Percentiles rank a stretch among this genome's conserved stretches.
Conservation (phyloP, 352 stramenopile species). For the Discostella stelligera region DNA sequence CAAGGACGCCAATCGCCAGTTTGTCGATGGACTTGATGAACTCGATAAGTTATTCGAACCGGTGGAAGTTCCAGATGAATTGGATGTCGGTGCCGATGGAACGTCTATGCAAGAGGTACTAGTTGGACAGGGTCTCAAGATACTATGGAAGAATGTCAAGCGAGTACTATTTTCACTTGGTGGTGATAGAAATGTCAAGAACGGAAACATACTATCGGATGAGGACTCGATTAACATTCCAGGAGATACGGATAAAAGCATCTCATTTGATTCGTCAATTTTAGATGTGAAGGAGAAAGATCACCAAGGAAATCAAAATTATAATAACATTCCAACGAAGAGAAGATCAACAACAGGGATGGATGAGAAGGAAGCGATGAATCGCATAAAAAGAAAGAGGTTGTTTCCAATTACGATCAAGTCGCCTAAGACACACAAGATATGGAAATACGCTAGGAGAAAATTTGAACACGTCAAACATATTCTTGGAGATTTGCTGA, state of each 20-base stretch:
- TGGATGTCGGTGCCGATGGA: conserved; percentile 70
- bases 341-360: conserved; percentile 2
- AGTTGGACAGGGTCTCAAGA: conserved; percentile 62
- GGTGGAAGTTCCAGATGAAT: conserved; percentile 71
- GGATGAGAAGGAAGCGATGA: neutral
- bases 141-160: conserved; percentile 34
- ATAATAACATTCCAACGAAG: neutral
- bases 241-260: neutral
- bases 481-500: conserved; percentile 32
- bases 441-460: conserved; percentile 26
- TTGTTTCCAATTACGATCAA: conserved; percentile 28
- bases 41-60: conserved; percentile 77
- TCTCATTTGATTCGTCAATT: neutral
- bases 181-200: neutral
- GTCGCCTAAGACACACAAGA: conserved; percentile 14
- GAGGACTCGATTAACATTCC: neutral
- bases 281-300: neutral
- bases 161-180: conserved; percentile 21
- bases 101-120: conserved; percentile 77
- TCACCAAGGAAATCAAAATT: neutral
- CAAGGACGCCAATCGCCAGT: conserved; percentile 55
- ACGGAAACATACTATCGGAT: neutral
- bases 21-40: conserved; percentile 76
- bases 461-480: conserved; percentile 37
- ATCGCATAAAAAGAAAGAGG: conserved; percentile 2